Conservation (phyloP, 2,329 filamentous ascomycete genomes). For the Aspergillus arachidicola region DNA sequence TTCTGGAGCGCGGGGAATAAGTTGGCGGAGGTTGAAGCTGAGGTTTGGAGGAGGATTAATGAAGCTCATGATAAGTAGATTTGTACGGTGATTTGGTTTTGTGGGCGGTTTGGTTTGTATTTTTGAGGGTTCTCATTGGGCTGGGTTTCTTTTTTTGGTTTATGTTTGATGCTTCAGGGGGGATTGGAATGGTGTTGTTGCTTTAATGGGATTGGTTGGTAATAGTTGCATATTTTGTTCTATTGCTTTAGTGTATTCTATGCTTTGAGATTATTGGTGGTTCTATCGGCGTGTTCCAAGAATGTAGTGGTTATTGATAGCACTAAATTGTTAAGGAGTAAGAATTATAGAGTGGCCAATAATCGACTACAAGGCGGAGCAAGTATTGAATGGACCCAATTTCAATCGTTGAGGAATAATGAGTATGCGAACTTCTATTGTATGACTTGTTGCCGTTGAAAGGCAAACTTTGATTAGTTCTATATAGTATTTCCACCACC, state of each 20-base stretch:
- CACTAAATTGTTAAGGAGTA: background rate
- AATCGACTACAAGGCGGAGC: background rate
- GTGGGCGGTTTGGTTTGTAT: background rate
- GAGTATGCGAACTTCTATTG: background rate
- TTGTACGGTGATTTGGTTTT: background rate
- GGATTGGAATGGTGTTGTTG: background rate
- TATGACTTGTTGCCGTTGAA: background rate
- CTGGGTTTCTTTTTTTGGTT: background rate
- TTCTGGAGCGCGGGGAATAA: constrained; percentile 43
- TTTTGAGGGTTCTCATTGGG: background rate
- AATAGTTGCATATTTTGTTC: background rate
- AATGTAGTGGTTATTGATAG: background rate
- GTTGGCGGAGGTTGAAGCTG: constrained; percentile 48
- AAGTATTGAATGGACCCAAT: background rate
- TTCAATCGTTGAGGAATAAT: background rate
- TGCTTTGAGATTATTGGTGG: background rate
- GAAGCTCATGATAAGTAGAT: constrained; percentile 33
- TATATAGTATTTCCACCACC: constrained; percentile 7
- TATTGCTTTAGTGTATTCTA: background rate
- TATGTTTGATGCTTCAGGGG: background rate
- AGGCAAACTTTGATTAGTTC: constrained; percentile 2
- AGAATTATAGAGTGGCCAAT: background rate
- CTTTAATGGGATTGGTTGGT: background rate
- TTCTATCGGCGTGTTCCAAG: background rate
- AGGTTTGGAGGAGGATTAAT: constrained; percentile 53